phyloP scores from a whole-genome alignment of 495 filamentous ascomycete species.

The Penicillium dipodomyicola region DNA sequence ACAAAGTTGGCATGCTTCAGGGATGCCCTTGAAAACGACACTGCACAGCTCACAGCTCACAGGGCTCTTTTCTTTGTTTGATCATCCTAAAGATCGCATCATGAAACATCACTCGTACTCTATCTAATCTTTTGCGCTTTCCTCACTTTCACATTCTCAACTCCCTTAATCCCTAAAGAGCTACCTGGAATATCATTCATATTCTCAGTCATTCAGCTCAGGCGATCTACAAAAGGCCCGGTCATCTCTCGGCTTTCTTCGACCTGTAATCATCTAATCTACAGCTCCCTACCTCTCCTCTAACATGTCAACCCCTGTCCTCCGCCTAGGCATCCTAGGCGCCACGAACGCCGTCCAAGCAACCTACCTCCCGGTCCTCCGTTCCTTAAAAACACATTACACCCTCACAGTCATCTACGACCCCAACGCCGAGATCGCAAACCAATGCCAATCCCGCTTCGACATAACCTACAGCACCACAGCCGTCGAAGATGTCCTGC shows the following conservation, averaged over 20 bases:
- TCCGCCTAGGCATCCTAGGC: slow-evolving; percentile 50
- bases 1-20: not conserved
- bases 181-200: not conserved
- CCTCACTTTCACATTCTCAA: not conserved
- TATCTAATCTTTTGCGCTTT: not conserved
- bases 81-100: not conserved
- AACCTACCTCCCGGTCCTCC: slow-evolving; percentile 49
- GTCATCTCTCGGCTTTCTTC: not conserved
- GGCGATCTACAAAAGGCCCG: not conserved
- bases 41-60: slow-evolving; percentile 1
- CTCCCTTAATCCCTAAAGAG: not conserved
- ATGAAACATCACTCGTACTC: not conserved
- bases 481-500: slow-evolving; percentile 16
- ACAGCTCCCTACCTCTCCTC: not conserved
- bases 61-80: not conserved
- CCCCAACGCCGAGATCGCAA: slow-evolving; percentile 19
- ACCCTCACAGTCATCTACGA: slow-evolving; percentile 43
- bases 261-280: not conserved
- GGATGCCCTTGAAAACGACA: not conserved
- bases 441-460: slow-evolving; percentile 14
- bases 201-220: not conserved
- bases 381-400: slow-evolving; percentile 41
- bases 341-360: slow-evolving; percentile 45
- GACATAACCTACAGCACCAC: slow-evolving; percentile 16
- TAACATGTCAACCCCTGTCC: slow-evolving; percentile 2